Conservation (phyloP, 345 rosid genomes). For the Sisymbrium irio region DNA sequence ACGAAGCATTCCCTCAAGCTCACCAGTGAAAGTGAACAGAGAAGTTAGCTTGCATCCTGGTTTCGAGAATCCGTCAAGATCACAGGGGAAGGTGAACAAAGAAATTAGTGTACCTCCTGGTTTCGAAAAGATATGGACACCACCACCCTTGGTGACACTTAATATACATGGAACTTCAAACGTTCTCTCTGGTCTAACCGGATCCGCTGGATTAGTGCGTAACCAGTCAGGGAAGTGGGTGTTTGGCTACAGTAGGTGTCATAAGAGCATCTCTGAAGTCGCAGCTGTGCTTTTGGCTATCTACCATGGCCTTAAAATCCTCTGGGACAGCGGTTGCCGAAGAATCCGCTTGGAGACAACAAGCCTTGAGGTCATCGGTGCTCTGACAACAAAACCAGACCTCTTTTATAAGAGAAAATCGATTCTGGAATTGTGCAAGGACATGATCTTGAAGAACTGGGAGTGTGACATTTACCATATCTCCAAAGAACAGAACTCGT, state of each 20-base stretch:
- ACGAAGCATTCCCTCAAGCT: not conserved
- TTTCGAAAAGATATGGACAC: conserved; percentile 24
- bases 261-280: conserved; percentile 21
- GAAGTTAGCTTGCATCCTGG: conserved; percentile 15
- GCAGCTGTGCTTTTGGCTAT: conserved; percentile 50
- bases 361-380: conserved; percentile 29
- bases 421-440: conserved; percentile 39
- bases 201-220: conserved; percentile 48
- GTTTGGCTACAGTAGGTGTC: conserved; percentile 40
- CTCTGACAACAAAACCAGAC: conserved; percentile 17
- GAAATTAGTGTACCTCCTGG: conserved; percentile 27
- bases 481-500: conserved; percentile 34
- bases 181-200: conserved; percentile 18
- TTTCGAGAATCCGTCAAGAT: conserved; percentile 11
- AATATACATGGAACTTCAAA: conserved; percentile 36
- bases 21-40: not conserved
- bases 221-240: conserved; percentile 57
- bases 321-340: conserved; percentile 47
- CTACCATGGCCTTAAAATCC: conserved; percentile 43
- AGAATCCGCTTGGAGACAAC: conserved; percentile 42
- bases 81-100: conserved; percentile 11
- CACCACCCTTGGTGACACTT: conserved; percentile 44
- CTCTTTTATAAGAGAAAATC: conserved; percentile 25
- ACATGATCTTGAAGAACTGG: conserved; percentile 42
- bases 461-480: conserved; percentile 35